phyloP scores from a whole-genome alignment of 1,139 yeast species.

The Pichia sorboxylosa region DNA sequence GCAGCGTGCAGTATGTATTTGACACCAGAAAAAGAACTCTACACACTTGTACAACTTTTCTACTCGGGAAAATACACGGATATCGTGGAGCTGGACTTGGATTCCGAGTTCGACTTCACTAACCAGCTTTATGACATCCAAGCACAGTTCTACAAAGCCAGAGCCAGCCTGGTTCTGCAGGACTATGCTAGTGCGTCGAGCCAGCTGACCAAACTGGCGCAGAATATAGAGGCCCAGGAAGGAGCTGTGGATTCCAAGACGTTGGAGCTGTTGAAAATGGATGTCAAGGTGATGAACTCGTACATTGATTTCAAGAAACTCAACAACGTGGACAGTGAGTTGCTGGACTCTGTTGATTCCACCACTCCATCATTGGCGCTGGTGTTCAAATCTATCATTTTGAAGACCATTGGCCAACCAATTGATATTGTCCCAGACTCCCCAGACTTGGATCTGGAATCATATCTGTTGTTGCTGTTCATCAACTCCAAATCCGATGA shows the following conservation, averaged over 20 bases:
- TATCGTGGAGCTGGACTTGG: conserved; percentile 10
- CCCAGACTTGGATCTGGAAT: conserved; percentile 10
- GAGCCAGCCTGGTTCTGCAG: conserved; percentile 9
- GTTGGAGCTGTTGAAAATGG: conserved; percentile 6
- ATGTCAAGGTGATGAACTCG: conserved; percentile 5
- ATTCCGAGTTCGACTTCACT: conserved; percentile 14
- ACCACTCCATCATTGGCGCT: conserved; percentile 6
- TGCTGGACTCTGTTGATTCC: conserved; percentile 7
- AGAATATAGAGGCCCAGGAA: neutral
- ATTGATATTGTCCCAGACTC: conserved; percentile 1
- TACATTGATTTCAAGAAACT: conserved; percentile 6
- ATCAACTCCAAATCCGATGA: conserved; percentile 3
- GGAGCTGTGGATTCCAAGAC: conserved; percentile 8
- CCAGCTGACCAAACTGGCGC: neutral
- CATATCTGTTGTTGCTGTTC: conserved; percentile 5
- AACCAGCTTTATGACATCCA: conserved; percentile 13
- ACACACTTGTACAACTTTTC: conserved; percentile 14
- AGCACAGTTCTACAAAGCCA: conserved; percentile 14
- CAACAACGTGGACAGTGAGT: conserved; percentile 1
- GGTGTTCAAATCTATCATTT: conserved; percentile 7
- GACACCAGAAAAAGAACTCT: conserved; percentile 16
- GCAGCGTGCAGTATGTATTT: conserved; percentile 14
- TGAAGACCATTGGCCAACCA: neutral
- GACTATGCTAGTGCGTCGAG: conserved; percentile 4
- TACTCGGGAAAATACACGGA: conserved; percentile 13